A percentile compares a stretch with the other conserved stretches of the same genome.
Conservation (phyloP, 257 asterid genomes). For the Solanum okadae region DNA sequence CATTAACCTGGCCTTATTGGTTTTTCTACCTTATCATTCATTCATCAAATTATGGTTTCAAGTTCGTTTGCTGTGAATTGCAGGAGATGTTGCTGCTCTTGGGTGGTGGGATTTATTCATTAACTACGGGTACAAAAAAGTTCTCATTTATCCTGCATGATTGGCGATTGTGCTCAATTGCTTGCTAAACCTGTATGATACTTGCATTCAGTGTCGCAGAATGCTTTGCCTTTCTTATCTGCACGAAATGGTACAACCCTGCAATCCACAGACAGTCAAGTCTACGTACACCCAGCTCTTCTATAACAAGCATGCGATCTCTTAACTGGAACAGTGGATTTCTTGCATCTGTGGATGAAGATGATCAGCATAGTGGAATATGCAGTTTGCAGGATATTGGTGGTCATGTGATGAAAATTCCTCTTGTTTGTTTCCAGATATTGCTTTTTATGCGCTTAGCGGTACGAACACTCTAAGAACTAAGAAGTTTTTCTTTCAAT, state of each 20-base stretch:
- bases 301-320: constrained; percentile 41
- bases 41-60: background rate
- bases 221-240: constrained; percentile 86
- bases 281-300: constrained; percentile 36
- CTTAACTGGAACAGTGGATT: constrained; percentile 44
- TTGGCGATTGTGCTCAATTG: background rate
- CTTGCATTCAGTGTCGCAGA: constrained; percentile 70
- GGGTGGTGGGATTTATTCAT: constrained; percentile 99
- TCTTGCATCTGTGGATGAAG: constrained; percentile 48
- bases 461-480: constrained; percentile 26
- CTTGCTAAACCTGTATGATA: constrained; percentile 5
- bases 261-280: constrained; percentile 70
- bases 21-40: background rate
- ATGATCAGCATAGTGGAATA: constrained; percentile 41
- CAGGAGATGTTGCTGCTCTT: constrained; percentile 94
- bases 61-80: constrained; percentile 3
- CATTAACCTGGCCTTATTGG: background rate
- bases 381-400: constrained; percentile 92
- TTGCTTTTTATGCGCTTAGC: constrained; percentile 86
- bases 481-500: background rate
- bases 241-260: constrained; percentile 96
- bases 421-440: constrained; percentile 62
- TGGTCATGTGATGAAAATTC: constrained; percentile 90
- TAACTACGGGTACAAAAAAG: constrained; percentile 63
- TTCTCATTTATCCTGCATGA: background rate